Evolutionary conservation across 2,329 filamentous ascomycete species (phyloP).

Genomic region (Elsinoe necatrix): DNA sequence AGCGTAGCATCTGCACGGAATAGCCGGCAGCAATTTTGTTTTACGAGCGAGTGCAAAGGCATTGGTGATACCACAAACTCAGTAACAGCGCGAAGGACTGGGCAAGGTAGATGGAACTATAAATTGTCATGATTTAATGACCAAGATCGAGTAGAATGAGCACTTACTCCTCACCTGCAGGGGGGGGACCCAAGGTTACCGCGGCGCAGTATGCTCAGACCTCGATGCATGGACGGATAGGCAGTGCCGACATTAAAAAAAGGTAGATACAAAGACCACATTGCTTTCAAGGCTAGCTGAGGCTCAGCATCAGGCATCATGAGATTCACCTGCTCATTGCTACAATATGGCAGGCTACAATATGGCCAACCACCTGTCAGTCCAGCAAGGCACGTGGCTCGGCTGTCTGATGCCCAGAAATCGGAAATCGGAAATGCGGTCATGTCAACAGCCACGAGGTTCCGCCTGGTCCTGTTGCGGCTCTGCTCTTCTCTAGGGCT

Average conservation of each 20-base stretch:
- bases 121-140: not conserved
- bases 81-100: not conserved
- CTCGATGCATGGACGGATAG: not conserved
- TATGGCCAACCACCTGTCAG: constrained; percentile 2
- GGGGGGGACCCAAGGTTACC: constrained; percentile 2
- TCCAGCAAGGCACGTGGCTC: constrained; percentile 1
- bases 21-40: constrained; percentile 27
- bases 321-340: not conserved
- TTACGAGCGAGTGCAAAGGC: constrained; percentile 7
- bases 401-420: not conserved
- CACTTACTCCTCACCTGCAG: not conserved
- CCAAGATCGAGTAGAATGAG: not conserved
- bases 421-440: too few relatives aligned
- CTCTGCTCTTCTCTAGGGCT: not conserved
- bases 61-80: not conserved
- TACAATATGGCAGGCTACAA: not conserved
- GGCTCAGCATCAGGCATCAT: not conserved
- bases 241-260: not conserved
- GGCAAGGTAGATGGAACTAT: not conserved
- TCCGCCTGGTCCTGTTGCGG: not conserved
- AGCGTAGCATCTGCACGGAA: constrained; percentile 31
- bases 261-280: too few relatives aligned
- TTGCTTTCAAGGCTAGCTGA: not conserved
- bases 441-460: constrained; percentile 14
- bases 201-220: not conserved